A percentile compares a stretch with the other conserved stretches of the same genome.
These are phyloP conservation scores for Trypanosoma avium DNA, from an alignment of 208 protist genomes.

Conservation along the genomic window DNA sequence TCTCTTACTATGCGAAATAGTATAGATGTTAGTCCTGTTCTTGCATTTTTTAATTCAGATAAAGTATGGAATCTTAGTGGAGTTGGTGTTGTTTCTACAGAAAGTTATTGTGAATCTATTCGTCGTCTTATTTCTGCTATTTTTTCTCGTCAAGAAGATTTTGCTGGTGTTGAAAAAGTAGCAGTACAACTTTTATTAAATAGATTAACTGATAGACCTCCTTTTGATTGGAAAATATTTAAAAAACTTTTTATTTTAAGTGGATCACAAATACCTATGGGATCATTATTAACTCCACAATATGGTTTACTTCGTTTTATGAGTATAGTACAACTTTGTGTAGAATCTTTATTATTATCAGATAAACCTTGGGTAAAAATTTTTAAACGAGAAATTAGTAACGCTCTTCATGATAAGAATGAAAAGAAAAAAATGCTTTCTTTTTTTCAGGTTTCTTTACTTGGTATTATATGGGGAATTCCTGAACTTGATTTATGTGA, in stretches of 20 bases:
- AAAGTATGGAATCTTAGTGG: constrained; percentile 55
- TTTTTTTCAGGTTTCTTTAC: constrained; percentile 65
- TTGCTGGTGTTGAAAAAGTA: constrained; percentile 44
- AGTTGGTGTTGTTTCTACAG: constrained; percentile 34
- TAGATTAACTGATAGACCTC: constrained; percentile 47
- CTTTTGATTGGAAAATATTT: constrained; percentile 47
- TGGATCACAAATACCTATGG: background rate
- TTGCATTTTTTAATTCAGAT: constrained; percentile 47
- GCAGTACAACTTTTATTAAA: constrained; percentile 37
- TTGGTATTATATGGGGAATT: constrained; percentile 71
- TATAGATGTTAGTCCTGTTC: constrained; percentile 43
- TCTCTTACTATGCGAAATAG: constrained; percentile 27
- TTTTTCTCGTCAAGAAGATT: constrained; percentile 41
- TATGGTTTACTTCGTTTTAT: constrained; percentile 49
- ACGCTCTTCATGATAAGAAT: constrained; percentile 7
- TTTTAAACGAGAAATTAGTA: constrained; percentile 2
- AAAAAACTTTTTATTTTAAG: constrained; percentile 29
- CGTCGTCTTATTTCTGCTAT: constrained; percentile 35
- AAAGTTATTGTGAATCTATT: constrained; percentile 52
- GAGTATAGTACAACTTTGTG: constrained; percentile 31
- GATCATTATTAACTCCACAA: constrained; percentile 20
- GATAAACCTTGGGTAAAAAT: background rate
- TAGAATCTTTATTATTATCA: constrained; percentile 36
- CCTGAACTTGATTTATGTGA: constrained; percentile 55
- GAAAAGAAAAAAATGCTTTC: constrained; percentile 39